These are phyloP conservation scores for Laguncularia racemosa DNA, from an alignment of 345 rosid species.

Conservation along the genomic window DNA sequence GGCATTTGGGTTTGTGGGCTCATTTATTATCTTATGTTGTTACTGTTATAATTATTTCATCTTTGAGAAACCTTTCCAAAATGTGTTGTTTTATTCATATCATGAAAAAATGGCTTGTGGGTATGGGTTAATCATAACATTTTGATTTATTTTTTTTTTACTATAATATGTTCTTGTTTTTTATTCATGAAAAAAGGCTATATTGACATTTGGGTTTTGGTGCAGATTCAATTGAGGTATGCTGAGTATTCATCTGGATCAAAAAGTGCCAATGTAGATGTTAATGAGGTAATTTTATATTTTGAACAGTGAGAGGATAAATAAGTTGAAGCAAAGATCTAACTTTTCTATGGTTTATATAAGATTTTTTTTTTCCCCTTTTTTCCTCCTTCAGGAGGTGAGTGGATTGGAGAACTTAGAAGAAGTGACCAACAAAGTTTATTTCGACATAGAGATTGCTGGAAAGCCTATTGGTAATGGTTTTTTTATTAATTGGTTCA, in stretches of 20 bases:
- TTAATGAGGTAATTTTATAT: conserved; percentile 25
- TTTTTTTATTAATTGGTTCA: not conserved
- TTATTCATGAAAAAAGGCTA: not conserved
- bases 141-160: not conserved
- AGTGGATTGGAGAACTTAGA: conserved; percentile 39
- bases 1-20: not conserved
- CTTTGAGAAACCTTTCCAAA: too few relatives aligned
- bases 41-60: too few relatives aligned
- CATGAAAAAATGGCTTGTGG: too few relatives aligned
- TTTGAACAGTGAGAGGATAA: not conserved
- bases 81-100: too few relatives aligned
- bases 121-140: too few relatives aligned
- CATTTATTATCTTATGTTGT: too few relatives aligned
- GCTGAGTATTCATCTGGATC: conserved; percentile 33
- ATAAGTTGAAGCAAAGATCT: not conserved
- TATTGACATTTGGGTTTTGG: not conserved
- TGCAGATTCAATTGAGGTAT: conserved; percentile 51
- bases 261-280: conserved; percentile 16
- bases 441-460: conserved; percentile 77
- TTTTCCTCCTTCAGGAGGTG: conserved; percentile 23
- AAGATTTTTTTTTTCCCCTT: too few relatives aligned
- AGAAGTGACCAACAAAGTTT: conserved; percentile 76
- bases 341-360: not conserved
- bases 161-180: conserved; percentile 1
- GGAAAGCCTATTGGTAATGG: conserved; percentile 72